Percentiles rank a stretch among this genome's conserved stretches.
These are phyloP conservation scores for Blepharisma undulans DNA, from an alignment of 169 alveolate species.

Conservation along the genomic window DNA sequence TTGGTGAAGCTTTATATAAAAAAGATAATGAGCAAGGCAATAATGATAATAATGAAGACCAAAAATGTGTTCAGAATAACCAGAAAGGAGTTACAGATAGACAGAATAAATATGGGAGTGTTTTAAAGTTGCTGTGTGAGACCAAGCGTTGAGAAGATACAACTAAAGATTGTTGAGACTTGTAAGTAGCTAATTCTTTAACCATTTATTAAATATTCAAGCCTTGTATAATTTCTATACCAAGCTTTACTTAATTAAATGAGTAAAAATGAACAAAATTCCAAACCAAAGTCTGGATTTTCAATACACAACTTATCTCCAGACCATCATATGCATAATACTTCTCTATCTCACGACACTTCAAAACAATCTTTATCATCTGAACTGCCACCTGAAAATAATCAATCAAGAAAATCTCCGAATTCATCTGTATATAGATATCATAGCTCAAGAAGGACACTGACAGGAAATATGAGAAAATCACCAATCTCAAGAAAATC, in stretches of 20 bases:
- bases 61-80: background rate
- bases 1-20: background rate
- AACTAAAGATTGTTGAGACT: no score
- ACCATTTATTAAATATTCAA: no score
- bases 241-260: background rate
- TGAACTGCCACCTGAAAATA: background rate
- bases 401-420: background rate
- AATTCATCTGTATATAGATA: background rate
- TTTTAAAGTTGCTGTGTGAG: background rate
- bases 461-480: background rate
- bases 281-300: background rate
- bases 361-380: background rate
- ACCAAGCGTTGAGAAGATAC: background rate
- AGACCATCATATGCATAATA: background rate
- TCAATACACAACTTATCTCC: background rate
- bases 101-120: background rate
- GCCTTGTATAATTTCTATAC: no score
- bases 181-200: no score
- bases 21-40: background rate
- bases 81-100: background rate
- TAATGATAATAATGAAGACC: background rate
- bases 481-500: background rate
- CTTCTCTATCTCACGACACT: background rate
- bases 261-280: background rate
- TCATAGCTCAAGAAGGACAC: background rate